A percentile compares a stretch with the other conserved stretches of the same genome.
phyloP scores from a whole-genome alignment of 208 protist genomes.

The Trypanosoma cruzi region DNA sequence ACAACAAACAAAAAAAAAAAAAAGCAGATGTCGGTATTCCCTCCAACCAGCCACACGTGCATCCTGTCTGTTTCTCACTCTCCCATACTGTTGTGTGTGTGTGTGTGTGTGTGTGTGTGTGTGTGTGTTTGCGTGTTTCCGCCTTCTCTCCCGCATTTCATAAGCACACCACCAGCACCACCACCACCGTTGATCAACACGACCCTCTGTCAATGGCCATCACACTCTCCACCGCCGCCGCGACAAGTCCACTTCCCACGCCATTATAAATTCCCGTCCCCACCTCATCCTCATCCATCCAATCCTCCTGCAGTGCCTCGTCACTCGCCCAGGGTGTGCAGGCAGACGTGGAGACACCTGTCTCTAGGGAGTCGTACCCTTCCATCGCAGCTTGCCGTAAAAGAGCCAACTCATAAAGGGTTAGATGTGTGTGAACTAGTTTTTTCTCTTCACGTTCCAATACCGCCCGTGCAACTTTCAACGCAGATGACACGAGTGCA shows the following conservation, averaged over 20 bases:
- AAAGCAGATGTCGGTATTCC: too few relatives aligned
- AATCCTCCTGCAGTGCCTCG: slow-evolving; percentile 27
- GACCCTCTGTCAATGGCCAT: slow-evolving; percentile 22
- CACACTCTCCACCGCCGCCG: slow-evolving; percentile 27
- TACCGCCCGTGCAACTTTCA: slow-evolving; percentile 41
- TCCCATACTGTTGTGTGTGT: too few relatives aligned
- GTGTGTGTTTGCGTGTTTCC: too few relatives aligned
- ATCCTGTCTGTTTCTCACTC: too few relatives aligned
- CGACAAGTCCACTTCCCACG: background rate
- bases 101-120: too few relatives aligned
- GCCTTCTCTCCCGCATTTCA: background rate
- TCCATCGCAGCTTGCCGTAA: slow-evolving; percentile 30
- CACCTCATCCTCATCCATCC: slow-evolving; percentile 22
- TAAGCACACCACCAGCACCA: background rate
- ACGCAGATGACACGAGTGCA: slow-evolving; percentile 9
- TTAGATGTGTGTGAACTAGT: slow-evolving; percentile 52
- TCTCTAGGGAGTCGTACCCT: slow-evolving; percentile 3
- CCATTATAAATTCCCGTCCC: slow-evolving; percentile 7
- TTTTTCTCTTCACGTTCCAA: slow-evolving; percentile 48
- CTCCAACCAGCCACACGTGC: too few relatives aligned
- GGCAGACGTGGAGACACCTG: background rate
- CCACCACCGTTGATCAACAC: background rate
- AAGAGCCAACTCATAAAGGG: slow-evolving; percentile 59
- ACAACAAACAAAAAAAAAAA: background rate
- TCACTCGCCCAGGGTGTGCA: slow-evolving; percentile 20